Evolutionary conservation across 2,329 filamentous ascomycete genomes (phyloP).

Genomic region (Neoascochyta sp.): DNA sequence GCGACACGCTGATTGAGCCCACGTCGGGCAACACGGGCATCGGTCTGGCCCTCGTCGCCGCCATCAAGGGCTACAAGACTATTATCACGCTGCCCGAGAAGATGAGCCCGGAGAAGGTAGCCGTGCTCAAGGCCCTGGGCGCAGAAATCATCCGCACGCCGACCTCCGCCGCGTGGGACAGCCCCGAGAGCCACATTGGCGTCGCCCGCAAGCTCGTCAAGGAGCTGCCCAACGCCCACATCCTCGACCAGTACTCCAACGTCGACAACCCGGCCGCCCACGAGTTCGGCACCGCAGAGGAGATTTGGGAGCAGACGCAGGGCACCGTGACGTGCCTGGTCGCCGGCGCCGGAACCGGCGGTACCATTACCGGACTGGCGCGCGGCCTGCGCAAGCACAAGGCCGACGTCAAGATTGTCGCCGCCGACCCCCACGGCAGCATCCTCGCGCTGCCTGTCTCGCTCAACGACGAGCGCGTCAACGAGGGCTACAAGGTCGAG

Average conservation of each 20-base stretch:
- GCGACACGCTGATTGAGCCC: slow-evolving; percentile 94
- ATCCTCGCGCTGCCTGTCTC: slow-evolving; percentile 78
- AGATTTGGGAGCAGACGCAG: slow-evolving; percentile 88
- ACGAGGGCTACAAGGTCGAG: slow-evolving; percentile 94
- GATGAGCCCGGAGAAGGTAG: slow-evolving; percentile 98
- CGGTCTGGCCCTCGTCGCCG: slow-evolving; percentile 86
- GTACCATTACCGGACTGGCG: slow-evolving; percentile 88
- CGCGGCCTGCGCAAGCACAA: slow-evolving; percentile 85
- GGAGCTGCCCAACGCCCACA: slow-evolving; percentile 95
- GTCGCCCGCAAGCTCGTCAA: slow-evolving; percentile 86
- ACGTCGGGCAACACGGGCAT: slow-evolving; percentile 99
- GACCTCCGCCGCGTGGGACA: slow-evolving; percentile 91
- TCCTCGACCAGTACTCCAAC: slow-evolving; percentile 95
- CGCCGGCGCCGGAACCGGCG: slow-evolving; percentile 90
- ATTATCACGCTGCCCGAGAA: slow-evolving; percentile 99
- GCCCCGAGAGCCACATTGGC: slow-evolving; percentile 93
- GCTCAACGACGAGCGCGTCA: slow-evolving; percentile 75
- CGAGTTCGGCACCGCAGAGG: slow-evolving; percentile 89
- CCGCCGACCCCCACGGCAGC: slow-evolving; percentile 87
- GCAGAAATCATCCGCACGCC: slow-evolving; percentile 97
- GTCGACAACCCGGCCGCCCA: slow-evolving; percentile 88
- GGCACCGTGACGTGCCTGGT: slow-evolving; percentile 80
- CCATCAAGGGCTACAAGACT: slow-evolving; percentile 95
- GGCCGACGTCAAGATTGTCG: slow-evolving; percentile 77
- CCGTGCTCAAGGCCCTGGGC: slow-evolving; percentile 86